Base-by-base conservation (phyloP, 2,329 filamentous ascomycete genomes). In the Microcyclosporella mali region DNA sequence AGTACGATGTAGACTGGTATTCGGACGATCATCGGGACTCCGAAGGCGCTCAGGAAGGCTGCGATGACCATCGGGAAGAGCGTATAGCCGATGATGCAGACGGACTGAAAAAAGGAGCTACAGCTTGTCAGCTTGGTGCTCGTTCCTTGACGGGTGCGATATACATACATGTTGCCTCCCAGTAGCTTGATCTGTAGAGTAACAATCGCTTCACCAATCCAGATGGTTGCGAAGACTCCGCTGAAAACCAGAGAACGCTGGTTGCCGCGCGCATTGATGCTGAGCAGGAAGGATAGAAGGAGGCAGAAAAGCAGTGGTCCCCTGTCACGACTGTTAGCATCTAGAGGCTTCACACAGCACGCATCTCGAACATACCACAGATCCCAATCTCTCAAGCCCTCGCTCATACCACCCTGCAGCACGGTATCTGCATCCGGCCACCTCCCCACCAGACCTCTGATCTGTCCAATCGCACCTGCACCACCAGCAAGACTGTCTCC, bases 21-120 rank as follows among this genome's bases (percentile, higher is more conserved):
- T 43, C 92, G 78, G 4, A 84, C 79, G 52, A 97, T 85, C 56
- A 80, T 84, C 32, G 82, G 84, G 6, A 97, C 75, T 38, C 79
- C 75, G 25, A 98, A 62, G 1, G 90, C 90, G 43, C 88, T 95
- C 51, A 98, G 79, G 39, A 95, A 71, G 1, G 90, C 82, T 6
- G 94, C 94, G 55, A 98, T 85, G 56, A 97, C 92, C 40, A 98
- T 79, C 2, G 92, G 92, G 70, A 98, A 98, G 43, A 98, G 79
- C 1, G 92, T 98, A 68, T 98, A 98, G 34, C 92, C 92, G 63
- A 98, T 98, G 58, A 98, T 94, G 66, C 89, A 97, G 55, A 98
- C 79, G 45, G 88, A 94, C 67, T 98, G 92, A 61, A 94, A 92
- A 66, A 98, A 98, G 14, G 92, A 95, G 59, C 90, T 97, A 62